Percentiles rank a stretch among this genome's conserved stretches.
Evolutionary conservation across 345 rosid genomes (phyloP).

Genomic region (Salix dunnii): DNA sequence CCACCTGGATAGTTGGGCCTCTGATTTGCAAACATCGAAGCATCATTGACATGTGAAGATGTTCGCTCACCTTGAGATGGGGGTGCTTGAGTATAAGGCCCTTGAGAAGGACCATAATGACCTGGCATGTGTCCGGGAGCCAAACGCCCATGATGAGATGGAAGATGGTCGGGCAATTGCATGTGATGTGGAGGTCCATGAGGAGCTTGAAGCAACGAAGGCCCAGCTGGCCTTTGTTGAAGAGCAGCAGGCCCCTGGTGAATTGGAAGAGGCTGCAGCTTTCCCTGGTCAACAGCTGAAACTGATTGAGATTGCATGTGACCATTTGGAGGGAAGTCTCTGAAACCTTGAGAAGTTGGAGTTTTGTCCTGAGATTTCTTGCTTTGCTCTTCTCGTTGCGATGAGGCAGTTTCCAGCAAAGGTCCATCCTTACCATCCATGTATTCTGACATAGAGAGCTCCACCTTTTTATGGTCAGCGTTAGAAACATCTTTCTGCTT

Average conservation of each 20-base stretch:
- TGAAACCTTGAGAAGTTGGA: slow-evolving; percentile 24
- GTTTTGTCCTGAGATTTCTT: slow-evolving; percentile 23
- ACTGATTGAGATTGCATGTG: slow-evolving; percentile 24
- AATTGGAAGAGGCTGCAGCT: slow-evolving; percentile 21
- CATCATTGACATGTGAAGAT: slow-evolving; percentile 29
- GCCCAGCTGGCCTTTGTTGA: slow-evolving; percentile 41
- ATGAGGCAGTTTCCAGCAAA: slow-evolving; percentile 13
- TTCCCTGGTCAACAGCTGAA: slow-evolving; percentile 21
- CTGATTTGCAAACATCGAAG: slow-evolving; percentile 25
- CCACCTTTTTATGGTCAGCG: slow-evolving; percentile 19
- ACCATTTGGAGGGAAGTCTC: slow-evolving; percentile 25
- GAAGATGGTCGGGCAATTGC: slow-evolving; percentile 28
- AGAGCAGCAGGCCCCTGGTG: slow-evolving; percentile 26
- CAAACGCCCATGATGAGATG: slow-evolving; percentile 36
- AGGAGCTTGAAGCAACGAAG: slow-evolving; percentile 38
- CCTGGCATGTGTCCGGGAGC: slow-evolving; percentile 31
- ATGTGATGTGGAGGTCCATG: slow-evolving; percentile 34
- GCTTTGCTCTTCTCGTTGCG: slow-evolving; percentile 25
- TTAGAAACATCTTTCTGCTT: slow-evolving; percentile 29
- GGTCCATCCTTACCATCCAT: slow-evolving; percentile 29
- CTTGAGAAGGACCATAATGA: slow-evolving; percentile 33
- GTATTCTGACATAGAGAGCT: slow-evolving; percentile 20
- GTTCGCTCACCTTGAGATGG: slow-evolving; percentile 26
- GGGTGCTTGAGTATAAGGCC: slow-evolving; percentile 24
- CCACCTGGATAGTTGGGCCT: slow-evolving; percentile 35